These are phyloP conservation scores for Mucor saturninus DNA, from an alignment of 371 early-diverging fungal species.

Conservation along the genomic window DNA sequence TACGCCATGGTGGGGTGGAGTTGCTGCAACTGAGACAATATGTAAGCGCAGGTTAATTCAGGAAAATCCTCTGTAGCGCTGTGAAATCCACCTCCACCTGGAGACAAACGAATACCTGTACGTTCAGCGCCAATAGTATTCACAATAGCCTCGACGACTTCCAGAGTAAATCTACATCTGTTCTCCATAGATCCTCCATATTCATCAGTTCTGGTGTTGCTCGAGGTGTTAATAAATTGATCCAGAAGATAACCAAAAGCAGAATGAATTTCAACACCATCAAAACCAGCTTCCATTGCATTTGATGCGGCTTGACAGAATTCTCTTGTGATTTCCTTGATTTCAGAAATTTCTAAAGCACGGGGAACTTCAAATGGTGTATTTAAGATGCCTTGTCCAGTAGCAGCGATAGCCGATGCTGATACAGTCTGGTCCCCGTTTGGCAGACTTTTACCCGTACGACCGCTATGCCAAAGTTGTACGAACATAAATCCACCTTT, in stretches of 20 bases:
- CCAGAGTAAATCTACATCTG: slow-evolving; percentile 67
- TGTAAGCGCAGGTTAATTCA: slow-evolving; percentile 32
- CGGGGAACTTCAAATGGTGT: slow-evolving; percentile 26
- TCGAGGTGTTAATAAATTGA: slow-evolving; percentile 54
- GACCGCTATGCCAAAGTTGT: slow-evolving; percentile 62
- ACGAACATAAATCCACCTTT: slow-evolving; percentile 57
- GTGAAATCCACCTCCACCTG: slow-evolving; percentile 26
- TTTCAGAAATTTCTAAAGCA: slow-evolving; percentile 67
- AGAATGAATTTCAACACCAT: slow-evolving; percentile 74
- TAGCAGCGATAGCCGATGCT: slow-evolving; percentile 11
- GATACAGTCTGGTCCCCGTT: slow-evolving; percentile 17
- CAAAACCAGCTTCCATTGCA: slow-evolving; percentile 60
- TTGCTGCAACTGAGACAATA: slow-evolving; percentile 27
- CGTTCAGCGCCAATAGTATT: slow-evolving; percentile 31
- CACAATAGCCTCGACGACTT: slow-evolving; percentile 59
- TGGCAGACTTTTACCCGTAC: slow-evolving; percentile 11
- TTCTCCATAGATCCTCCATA: slow-evolving; percentile 83
- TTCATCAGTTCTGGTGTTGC: slow-evolving; percentile 58
- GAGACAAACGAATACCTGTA: slow-evolving; percentile 34
- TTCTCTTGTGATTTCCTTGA: slow-evolving; percentile 56
- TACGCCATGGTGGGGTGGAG: slow-evolving; percentile 34
- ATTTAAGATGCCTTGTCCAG: slow-evolving; percentile 4
- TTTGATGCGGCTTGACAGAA: slow-evolving; percentile 61
- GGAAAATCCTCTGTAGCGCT: slow-evolving; percentile 37
- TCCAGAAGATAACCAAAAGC: slow-evolving; percentile 71